Conservation (phyloP, 495 filamentous ascomycete genomes). For the Tuber brumale region DNA sequence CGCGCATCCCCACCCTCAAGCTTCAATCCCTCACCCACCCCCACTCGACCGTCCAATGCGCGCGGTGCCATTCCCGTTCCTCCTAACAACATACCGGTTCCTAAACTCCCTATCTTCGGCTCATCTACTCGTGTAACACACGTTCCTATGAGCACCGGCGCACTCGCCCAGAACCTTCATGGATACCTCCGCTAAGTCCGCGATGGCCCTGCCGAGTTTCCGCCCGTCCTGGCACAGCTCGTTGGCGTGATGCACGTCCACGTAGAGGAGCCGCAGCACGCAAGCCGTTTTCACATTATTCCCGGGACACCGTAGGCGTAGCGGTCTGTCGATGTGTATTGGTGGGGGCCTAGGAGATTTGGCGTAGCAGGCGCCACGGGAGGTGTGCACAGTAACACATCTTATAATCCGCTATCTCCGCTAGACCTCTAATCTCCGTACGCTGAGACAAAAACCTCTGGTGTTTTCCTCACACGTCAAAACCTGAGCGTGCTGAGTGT, state of each 20-base stretch:
- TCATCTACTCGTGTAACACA: not conserved
- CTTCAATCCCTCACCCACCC: not conserved
- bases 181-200: slow-evolving; percentile 18
- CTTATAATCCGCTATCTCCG: no score
- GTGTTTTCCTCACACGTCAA: no score
- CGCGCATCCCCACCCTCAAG: slow-evolving; percentile 3
- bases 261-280: not conserved
- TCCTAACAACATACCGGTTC: not conserved
- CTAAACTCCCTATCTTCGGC: not conserved
- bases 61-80: not conserved
- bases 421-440: no score
- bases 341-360: not conserved
- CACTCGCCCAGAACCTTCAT: slow-evolving; percentile 8
- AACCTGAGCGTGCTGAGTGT: no score
- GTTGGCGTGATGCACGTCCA: slow-evolving; percentile 9
- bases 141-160: slow-evolving; percentile 11
- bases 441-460: no score
- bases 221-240: slow-evolving; percentile 9
- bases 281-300: not conserved
- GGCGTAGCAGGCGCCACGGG: slow-evolving; percentile 5
- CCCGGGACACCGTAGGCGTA: slow-evolving; percentile 14
- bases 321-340: slow-evolving; percentile 6
- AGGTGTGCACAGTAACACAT: not conserved
- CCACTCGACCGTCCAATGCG: slow-evolving; percentile 1
- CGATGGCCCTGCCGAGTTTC: slow-evolving; percentile 13